A percentile compares a stretch with the other conserved stretches of the same genome.
Conservation (phyloP, 768 basidiomycete genomes). For the Hypholoma sublateritium region DNA sequence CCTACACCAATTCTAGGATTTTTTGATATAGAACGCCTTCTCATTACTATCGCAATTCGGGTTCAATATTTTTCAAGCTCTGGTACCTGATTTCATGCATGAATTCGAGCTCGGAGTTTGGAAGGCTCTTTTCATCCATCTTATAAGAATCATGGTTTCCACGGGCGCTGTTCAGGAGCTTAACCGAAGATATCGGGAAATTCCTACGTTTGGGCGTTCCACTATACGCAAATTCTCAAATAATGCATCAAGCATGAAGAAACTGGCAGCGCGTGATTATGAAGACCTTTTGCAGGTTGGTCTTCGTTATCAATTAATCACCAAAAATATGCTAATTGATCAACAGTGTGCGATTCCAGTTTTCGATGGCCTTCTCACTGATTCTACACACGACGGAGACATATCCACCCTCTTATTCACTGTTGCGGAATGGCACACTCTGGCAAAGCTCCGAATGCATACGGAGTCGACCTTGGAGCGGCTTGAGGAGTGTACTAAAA, state of each 20-base stretch:
- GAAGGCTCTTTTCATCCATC: slow-evolving; percentile 31
- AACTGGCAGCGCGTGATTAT: not conserved
- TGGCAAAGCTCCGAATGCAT: not conserved
- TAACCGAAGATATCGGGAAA: slow-evolving; percentile 11
- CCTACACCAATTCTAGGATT: not conserved
- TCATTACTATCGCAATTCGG: slow-evolving; percentile 12
- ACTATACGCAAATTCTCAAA: slow-evolving; percentile 28
- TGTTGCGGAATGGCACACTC: not conserved
- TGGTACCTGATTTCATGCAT: slow-evolving; percentile 32
- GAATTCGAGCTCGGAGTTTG: slow-evolving; percentile 37
- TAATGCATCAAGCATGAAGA: slow-evolving; percentile 21
- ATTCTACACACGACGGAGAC: not conserved
- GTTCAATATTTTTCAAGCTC: slow-evolving; percentile 23
- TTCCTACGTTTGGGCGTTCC: slow-evolving; percentile 18
- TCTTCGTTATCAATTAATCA: not conserved
- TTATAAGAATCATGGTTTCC: slow-evolving; percentile 26
- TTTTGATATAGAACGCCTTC: slow-evolving; percentile 36
- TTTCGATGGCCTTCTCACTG: slow-evolving; percentile 30
- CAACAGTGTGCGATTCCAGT: slow-evolving; percentile 30
- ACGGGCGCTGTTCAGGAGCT: not conserved
- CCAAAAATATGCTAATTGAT: not conserved
- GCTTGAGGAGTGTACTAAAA: not conserved
- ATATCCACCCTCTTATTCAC: not conserved
- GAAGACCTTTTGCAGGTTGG: no score
- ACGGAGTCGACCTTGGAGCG: not conserved